Evolutionary conservation across 2,329 filamentous ascomycete species (phyloP), one percentile per base, ranked within the genome.

Genomic region (Volutella citrinella): DNA sequence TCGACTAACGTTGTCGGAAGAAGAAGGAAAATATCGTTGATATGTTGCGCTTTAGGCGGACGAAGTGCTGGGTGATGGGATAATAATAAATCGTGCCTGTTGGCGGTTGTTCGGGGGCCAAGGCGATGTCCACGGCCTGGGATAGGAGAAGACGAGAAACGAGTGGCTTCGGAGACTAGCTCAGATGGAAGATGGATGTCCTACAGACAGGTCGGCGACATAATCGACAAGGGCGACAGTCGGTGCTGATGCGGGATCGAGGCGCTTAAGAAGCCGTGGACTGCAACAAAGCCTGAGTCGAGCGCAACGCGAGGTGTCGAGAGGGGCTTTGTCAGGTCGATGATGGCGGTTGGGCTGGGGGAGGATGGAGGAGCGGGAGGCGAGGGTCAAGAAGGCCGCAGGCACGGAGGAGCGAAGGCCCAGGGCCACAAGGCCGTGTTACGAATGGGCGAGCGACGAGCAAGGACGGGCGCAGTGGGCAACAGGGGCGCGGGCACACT

Each of bases 141-240:
- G n/a, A n/a, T n/a, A n/a, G 31, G 36, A 49, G 38, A 46, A 45
- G 40, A 45, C 37, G 45, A 46, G 46, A 59, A 69, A 68, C 63
- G 67, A 69, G 62, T 63, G 66, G 50, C 64, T 56, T 53, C 46
- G 55, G 66, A 69, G 66, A 63, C 68, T 69, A 69, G 68, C 67
- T 71, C 68, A 54, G 45, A 45, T 46, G 46, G 30, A 40, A 51
- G 19, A 42, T 39, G 53, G 48, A 52, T 51, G 48, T 47, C 32
- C 49, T 52, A 54, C 47, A 46, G 42, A 33, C 46, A 56, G 55
- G 48, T 41, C 47, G 51, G 43, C 51, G 52, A 61, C 60, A 65
- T 64, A 45, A 53, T 64, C 59, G 51, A 51, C 52, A 54, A 34
- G 30, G 40, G 49, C 49, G 49, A 53, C 40, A 37, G 41, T n/a